Conservation (phyloP, 768 basidiomycete genomes). For the Crassisporium funariophilum region DNA sequence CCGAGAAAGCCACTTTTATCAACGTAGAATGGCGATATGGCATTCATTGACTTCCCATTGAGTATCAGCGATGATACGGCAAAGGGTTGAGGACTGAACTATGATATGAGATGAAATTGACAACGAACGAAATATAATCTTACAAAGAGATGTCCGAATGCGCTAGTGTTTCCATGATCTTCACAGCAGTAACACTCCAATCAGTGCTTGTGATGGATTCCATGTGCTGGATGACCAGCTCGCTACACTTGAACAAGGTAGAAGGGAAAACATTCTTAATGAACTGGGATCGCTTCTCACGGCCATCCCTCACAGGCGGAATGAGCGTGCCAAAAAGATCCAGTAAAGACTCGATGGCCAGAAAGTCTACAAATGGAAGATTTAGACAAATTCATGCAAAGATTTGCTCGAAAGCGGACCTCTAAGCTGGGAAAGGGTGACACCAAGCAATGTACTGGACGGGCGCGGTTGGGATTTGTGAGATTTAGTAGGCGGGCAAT, state of each 20-base stretch:
- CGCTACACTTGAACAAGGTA: slow-evolving; percentile 36
- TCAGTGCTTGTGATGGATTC: slow-evolving; percentile 42
- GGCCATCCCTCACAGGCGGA: slow-evolving; percentile 41
- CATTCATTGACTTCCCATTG: slow-evolving; percentile 32
- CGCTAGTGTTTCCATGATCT: slow-evolving; percentile 51
- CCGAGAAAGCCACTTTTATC: slow-evolving; percentile 53
- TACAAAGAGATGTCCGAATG: slow-evolving; percentile 49
- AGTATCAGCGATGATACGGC: slow-evolving; percentile 40
- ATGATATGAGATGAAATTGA: slow-evolving; percentile 3
- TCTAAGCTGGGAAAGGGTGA: slow-evolving; percentile 46
- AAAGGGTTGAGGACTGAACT: slow-evolving; percentile 62
- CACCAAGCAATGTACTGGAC: slow-evolving; percentile 53
- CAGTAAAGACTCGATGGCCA: slow-evolving; percentile 58
- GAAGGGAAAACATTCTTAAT: slow-evolving; percentile 53
- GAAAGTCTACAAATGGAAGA: slow-evolving; percentile 42
- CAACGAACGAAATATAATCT: slow-evolving; percentile 23
- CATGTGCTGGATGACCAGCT: slow-evolving; percentile 42
- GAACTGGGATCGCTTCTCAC: slow-evolving; percentile 45
- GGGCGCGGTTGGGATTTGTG: no score
- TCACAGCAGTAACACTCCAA: slow-evolving; percentile 55
- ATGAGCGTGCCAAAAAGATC: slow-evolving; percentile 59
- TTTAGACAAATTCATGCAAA: background rate
- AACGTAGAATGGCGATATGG: slow-evolving; percentile 49
- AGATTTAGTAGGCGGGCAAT: background rate
- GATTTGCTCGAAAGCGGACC: slow-evolving; percentile 39